These are phyloP conservation scores for Gillenia trifoliata DNA, from an alignment of 306 rosid genomes.

Conservation along the genomic window DNA sequence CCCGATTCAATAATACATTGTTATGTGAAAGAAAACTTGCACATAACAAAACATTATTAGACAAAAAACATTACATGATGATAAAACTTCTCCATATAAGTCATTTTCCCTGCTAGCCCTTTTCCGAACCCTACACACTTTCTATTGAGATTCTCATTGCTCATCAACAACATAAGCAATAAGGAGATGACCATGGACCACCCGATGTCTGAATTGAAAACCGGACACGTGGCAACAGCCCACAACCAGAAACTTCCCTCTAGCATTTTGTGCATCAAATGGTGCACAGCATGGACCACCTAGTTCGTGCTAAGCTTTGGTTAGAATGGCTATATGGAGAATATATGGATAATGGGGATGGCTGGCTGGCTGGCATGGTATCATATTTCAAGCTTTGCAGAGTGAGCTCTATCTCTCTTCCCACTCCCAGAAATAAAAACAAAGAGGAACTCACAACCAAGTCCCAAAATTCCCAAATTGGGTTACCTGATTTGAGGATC, in stretches of 20 bases:
- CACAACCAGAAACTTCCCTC: neutral
- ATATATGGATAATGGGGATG: neutral
- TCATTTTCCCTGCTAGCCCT: neutral
- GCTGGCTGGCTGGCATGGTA: neutral
- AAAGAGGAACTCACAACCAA: neutral
- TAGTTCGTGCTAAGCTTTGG: neutral
- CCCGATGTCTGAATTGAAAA: conserved; percentile 12
- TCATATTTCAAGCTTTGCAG: neutral
- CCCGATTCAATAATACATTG: too few species aligned
- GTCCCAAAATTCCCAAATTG: neutral
- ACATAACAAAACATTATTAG: too few species aligned
- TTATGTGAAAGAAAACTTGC: too few species aligned
- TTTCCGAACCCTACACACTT: neutral
- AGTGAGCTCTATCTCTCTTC: neutral
- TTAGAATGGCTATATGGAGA: neutral
- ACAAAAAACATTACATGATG: too few species aligned
- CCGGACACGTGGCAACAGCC: conserved; percentile 26
- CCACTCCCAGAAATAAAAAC: neutral
- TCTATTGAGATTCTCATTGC: conserved; percentile 1
- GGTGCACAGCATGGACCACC: neutral
- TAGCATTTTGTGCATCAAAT: neutral
- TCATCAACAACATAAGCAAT: neutral
- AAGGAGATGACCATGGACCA: conserved; percentile 22
- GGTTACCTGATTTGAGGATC: neutral
- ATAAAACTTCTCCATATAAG: too few species aligned